phyloP scores from a whole-genome alignment of 1,284 basidiomycete genomes.

The Agroathelia rolfsii region DNA sequence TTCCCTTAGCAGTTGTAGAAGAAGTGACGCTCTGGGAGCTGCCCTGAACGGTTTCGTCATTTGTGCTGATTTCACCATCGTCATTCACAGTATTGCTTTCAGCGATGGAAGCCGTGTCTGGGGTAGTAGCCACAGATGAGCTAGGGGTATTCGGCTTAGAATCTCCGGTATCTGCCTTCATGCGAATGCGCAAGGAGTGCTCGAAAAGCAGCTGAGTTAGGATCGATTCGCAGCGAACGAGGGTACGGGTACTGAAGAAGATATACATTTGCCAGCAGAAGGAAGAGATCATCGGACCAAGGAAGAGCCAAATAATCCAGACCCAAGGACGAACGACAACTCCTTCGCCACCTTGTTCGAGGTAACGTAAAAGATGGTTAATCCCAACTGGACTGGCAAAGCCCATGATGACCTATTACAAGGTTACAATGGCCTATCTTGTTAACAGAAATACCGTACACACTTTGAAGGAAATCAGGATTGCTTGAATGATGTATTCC shows the following conservation, averaged over 20 bases:
- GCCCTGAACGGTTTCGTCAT: constrained; percentile 16
- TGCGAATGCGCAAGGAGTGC: constrained; percentile 44
- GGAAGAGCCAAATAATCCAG: constrained; percentile 54
- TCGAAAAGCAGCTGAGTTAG: constrained; percentile 50
- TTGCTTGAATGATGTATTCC: constrained; percentile 1
- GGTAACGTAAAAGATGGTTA: constrained; percentile 33
- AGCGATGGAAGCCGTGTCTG: constrained; percentile 3
- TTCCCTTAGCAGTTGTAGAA: constrained; percentile 13
- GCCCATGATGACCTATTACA: constrained; percentile 14
- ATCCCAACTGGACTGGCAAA: constrained; percentile 36
- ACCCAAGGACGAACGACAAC: constrained; percentile 38
- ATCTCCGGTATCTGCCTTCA: constrained; percentile 27
- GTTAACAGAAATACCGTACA: constrained; percentile 15
- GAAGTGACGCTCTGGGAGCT: constrained; percentile 16
- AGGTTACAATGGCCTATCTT: constrained; percentile 13
- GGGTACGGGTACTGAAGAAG: constrained; percentile 29
- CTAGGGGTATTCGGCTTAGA: constrained; percentile 13
- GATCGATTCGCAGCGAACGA: constrained; percentile 29
- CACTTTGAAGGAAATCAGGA: constrained; percentile 7
- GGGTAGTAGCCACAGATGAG: background rate
- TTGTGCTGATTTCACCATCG: constrained; percentile 6
- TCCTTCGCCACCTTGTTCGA: constrained; percentile 31
- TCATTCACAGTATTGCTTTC: background rate
- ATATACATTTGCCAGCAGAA: constrained; percentile 38
- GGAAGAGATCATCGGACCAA: constrained; percentile 40